phyloP scores from a whole-genome alignment of 2,329 filamentous ascomycete species.

The Erysiphe pulchra region DNA sequence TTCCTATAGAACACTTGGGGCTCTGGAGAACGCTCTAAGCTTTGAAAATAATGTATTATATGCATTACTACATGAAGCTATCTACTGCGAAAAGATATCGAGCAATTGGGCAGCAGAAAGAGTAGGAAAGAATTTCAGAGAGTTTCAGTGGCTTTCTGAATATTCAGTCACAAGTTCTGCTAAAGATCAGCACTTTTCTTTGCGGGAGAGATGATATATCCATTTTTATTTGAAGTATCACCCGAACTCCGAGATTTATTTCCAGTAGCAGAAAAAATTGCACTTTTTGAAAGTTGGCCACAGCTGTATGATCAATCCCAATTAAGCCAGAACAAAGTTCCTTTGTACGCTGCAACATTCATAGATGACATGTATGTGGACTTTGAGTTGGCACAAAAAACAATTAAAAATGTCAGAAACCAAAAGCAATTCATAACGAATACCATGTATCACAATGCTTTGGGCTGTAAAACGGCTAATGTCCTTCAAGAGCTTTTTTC shows the following conservation, averaged over 20 bases:
- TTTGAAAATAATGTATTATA: constrained; percentile 67
- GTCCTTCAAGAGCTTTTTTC: constrained; percentile 53
- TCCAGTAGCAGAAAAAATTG: constrained; percentile 44
- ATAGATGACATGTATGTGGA: constrained; percentile 87
- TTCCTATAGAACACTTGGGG: constrained; percentile 25
- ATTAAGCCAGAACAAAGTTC: constrained; percentile 52
- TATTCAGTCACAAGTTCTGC: constrained; percentile 13
- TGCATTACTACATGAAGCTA: constrained; percentile 62
- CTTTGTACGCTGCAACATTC: constrained; percentile 65
- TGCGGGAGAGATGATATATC: constrained; percentile 81
- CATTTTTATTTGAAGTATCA: constrained; percentile 62
- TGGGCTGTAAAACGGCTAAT: constrained; percentile 48
- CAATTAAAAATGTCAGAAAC: constrained; percentile 46
- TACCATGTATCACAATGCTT: constrained; percentile 61
- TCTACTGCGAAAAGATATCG: constrained; percentile 47
- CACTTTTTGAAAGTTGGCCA: constrained; percentile 43
- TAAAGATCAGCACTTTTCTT: constrained; percentile 36
- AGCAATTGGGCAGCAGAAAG: constrained; percentile 55
- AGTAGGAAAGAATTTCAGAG: constrained; percentile 23
- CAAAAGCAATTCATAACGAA: constrained; percentile 29
- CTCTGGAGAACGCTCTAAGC: constrained; percentile 37
- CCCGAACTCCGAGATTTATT: constrained; percentile 45
- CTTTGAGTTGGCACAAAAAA: constrained; percentile 44
- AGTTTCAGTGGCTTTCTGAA: constrained; percentile 20
- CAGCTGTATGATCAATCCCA: constrained; percentile 50